Evolutionary conservation across 2,329 filamentous ascomycete species (phyloP).

Genomic region (Pleurostoma richardsiae): DNA sequence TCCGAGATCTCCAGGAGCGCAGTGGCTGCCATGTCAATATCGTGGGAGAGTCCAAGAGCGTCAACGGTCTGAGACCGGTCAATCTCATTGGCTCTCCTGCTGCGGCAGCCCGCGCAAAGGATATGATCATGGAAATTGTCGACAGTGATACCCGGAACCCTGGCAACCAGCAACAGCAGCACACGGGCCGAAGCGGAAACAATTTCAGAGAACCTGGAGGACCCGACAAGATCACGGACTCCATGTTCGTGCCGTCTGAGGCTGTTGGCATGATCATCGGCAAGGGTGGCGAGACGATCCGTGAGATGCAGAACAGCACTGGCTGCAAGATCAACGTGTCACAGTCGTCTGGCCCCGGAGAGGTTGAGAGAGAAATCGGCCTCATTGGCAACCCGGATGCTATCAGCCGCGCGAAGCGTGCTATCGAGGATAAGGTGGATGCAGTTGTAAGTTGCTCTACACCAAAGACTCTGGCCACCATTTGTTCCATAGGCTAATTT

Average conservation of each 20-base stretch:
- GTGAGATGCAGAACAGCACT: conserved; percentile 83
- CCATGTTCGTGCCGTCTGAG: conserved; percentile 81
- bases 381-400: conserved; percentile 73
- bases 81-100: conserved; percentile 79
- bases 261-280: conserved; percentile 96
- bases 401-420: conserved; percentile 74
- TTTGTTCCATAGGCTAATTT: conserved; percentile 19
- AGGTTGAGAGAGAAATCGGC: conserved; percentile 80
- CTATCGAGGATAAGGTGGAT: conserved; percentile 89
- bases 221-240: conserved; percentile 71
- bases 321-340: conserved; percentile 95
- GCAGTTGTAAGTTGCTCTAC: conserved; percentile 61
- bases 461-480: too few species aligned
- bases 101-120: conserved; percentile 73
- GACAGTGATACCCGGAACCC: conserved; percentile 71
- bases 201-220: conserved; percentile 33
- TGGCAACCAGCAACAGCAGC: conserved; percentile 27
- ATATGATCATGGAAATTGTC: conserved; percentile 88
- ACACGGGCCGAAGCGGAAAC: conserved; percentile 20
- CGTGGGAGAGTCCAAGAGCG: conserved; percentile 85
- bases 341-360: conserved; percentile 69
- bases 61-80: conserved; percentile 83
- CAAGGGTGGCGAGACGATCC: conserved; percentile 90
- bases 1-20: conserved; percentile 84
- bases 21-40: conserved; percentile 96